Percentiles rank a stretch among this genome's conserved stretches.
phyloP scores from a whole-genome alignment of 805 yeast genomes.

The Monosporozyma unispora region DNA sequence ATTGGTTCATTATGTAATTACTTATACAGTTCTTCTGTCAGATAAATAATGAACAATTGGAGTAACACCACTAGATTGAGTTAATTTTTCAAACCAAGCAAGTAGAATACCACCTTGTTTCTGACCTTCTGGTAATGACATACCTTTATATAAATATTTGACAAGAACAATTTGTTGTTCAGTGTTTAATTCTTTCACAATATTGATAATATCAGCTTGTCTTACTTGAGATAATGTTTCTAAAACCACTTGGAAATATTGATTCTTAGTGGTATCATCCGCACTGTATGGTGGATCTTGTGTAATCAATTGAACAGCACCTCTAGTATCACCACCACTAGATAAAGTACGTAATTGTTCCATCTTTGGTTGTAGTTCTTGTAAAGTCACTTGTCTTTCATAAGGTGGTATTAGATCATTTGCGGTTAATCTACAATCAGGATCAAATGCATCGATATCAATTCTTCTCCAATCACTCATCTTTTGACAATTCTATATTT shows the following conservation, averaged over 20 bases:
- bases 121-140: conserved; percentile 69
- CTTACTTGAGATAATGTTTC: conserved; percentile 63
- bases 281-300: conserved; percentile 80
- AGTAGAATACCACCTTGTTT: conserved; percentile 79
- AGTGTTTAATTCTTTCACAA: conserved; percentile 49
- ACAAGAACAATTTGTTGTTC: conserved; percentile 70
- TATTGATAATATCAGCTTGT: conserved; percentile 53
- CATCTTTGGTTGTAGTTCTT: conserved; percentile 47
- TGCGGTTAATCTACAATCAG: conserved; percentile 59
- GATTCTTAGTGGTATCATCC: conserved; percentile 37
- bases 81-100: conserved; percentile 87
- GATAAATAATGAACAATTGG: conserved; percentile 79
- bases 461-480: conserved; percentile 79
- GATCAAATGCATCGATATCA: conserved; percentile 85
- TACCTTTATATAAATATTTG: conserved; percentile 78
- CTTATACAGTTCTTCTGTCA: conserved; percentile 67
- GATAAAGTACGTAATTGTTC: conserved; percentile 52
- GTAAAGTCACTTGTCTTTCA: conserved; percentile 39
- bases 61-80: conserved; percentile 78
- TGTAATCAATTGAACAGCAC: conserved; percentile 57
- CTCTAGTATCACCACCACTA: conserved; percentile 61
- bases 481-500: neutral
- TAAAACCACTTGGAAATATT: conserved; percentile 48
- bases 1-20: neutral
- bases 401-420: conserved; percentile 55